Conservation (phyloP, 768 basidiomycete genomes). For the Amanita jacksonii region DNA sequence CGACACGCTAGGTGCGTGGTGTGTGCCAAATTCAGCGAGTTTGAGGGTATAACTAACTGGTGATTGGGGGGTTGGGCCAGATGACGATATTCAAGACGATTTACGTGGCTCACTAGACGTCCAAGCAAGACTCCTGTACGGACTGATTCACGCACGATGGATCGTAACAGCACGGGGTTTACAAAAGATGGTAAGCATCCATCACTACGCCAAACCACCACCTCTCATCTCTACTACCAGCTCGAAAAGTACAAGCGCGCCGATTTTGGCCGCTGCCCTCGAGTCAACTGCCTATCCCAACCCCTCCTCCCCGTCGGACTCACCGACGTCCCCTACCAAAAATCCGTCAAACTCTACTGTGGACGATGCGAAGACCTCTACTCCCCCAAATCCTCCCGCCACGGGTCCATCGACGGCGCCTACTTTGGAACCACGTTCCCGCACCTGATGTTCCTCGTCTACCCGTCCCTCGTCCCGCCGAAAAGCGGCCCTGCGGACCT, state of each 20-base stretch:
- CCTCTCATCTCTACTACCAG: conserved; percentile 23
- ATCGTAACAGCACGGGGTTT: conserved; percentile 92
- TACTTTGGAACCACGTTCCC: conserved; percentile 99
- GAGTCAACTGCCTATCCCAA: conserved; percentile 91
- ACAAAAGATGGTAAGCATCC: conserved; percentile 77
- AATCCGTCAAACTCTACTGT: conserved; percentile 98
- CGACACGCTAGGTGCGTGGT: conserved; percentile 75
- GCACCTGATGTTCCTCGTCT: conserved; percentile 94
- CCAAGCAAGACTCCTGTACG: conserved; percentile 88
- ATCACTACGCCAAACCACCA: background rate
- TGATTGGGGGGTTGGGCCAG: conserved; percentile 38
- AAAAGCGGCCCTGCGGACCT: conserved; percentile 48
- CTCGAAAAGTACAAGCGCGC: conserved; percentile 97
- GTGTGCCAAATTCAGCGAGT: background rate
- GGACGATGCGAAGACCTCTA: conserved; percentile 98
- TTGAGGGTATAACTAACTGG: background rate
- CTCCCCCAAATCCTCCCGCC: conserved; percentile 92
- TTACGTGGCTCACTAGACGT: conserved; percentile 86
- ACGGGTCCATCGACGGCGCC: conserved; percentile 96
- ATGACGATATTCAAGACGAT: conserved; percentile 94
- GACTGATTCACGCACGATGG: conserved; percentile 94
- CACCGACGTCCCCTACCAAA: conserved; percentile 95
- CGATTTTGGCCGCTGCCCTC: conserved; percentile 97
- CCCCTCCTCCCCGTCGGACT: conserved; percentile 95
- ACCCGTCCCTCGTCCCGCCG: conserved; percentile 84